Percentiles rank a stretch among this genome's conserved stretches.
Conservation (phyloP, 2,329 filamentous ascomycete genomes). For the Epichloe festucae region DNA sequence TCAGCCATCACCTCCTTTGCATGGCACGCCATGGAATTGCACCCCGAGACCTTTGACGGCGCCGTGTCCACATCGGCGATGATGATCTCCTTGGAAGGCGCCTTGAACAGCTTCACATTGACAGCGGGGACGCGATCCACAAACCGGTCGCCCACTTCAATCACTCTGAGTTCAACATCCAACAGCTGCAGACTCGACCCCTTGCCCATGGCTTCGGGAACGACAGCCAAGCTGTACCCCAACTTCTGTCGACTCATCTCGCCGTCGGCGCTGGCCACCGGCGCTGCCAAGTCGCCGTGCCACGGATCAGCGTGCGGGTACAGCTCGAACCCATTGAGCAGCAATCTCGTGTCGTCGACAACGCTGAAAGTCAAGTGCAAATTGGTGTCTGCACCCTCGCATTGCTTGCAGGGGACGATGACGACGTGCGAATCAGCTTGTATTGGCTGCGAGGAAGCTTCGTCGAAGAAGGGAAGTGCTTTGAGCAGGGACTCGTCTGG, state of each 20-base stretch:
- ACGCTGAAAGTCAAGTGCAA: conserved; percentile 43
- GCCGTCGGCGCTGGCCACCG: conserved; percentile 28
- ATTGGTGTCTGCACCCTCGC: conserved; percentile 31
- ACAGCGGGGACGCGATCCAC: conserved; percentile 42
- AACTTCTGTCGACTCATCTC: conserved; percentile 26
- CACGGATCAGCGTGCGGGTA: conserved; percentile 40
- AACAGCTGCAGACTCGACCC: conserved; percentile 39
- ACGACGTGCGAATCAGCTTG: conserved; percentile 25
- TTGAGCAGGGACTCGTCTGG: conserved; percentile 30
- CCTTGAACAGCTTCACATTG: conserved; percentile 49
- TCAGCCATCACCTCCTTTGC: conserved; percentile 25
- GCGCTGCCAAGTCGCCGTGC: conserved; percentile 29
- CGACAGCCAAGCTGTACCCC: conserved; percentile 35
- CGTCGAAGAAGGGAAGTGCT: conserved; percentile 22
- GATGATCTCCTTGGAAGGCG: conserved; percentile 38
- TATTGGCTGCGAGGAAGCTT: conserved; percentile 25
- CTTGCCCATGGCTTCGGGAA: conserved; percentile 32
- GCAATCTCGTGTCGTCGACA: conserved; percentile 33
- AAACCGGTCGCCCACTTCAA: conserved; percentile 44
- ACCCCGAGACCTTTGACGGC: conserved; percentile 18
- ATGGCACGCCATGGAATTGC: conserved; percentile 38
- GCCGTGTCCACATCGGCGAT: conserved; percentile 35
- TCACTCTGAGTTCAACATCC: conserved; percentile 42
- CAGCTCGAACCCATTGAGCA: conserved; percentile 47
- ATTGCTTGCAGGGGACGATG: conserved; percentile 40